Evolutionary conservation across 805 yeast genomes (phyloP), one percentile per base, ranked within the genome.

Genomic region (Isabelozyma heimii): DNA sequence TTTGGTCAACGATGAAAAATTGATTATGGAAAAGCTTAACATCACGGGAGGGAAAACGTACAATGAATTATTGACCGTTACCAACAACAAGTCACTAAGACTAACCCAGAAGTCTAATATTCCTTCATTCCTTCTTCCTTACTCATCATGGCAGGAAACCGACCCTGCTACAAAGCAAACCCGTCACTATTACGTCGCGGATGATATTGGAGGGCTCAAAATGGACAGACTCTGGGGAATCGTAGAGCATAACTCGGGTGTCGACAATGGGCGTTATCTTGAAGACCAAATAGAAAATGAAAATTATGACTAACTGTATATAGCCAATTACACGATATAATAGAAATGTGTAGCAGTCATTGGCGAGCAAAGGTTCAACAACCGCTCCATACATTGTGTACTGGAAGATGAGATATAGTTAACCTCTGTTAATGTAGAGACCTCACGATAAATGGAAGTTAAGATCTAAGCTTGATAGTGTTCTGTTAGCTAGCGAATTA

Each of bases 161-260:
- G 76, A 74, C 42, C 60, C 64, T 6, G 67, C 65, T 27, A 54
- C 72, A 5, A 69, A 70, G 1, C 53, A 57, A 4, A 62, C 65
- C 8, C 69, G 78, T 43, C 63, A 67, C 14, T 82, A 72, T 61
- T 86, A 82, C 58, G 79, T 89, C 2, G 79, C 76, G 13, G 95
- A 89, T 58, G 85, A 88, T 54, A 72, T 86, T 41, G 94, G 96
- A 2, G 95, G 95, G 2, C 69, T 87, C 61, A 81, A 82, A 54
- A 89, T 89, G 96, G 94, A 89, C 58, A 70, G 96, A 47, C 67
- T 89, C 5, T 85, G 96, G 92, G 90, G 91, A 0, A 79, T 87
- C n/a, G 81, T 86, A 1, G 96, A 89, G 61, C 69, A 70, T 44
- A 82, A 85, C 51, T 72, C 82, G 43, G 89, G 85, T 0, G 70